A percentile compares a stretch with the other conserved stretches of the same genome.
phyloP scores from a whole-genome alignment of 768 basidiomycete species.

The Harrya chromipes region DNA sequence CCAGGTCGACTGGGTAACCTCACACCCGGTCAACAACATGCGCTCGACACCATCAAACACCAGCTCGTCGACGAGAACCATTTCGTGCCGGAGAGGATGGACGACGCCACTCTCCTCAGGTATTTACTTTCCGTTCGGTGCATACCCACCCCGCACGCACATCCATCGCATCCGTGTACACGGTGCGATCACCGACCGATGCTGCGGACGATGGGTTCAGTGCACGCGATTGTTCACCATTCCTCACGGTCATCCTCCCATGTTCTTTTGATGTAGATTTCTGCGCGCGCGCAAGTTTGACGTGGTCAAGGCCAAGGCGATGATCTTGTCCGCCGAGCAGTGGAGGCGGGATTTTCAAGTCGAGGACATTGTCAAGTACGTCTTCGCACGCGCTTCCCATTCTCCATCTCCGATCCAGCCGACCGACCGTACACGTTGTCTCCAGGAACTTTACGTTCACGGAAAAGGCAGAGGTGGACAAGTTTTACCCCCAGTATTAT shows the following conservation, averaged over 20 bases:
- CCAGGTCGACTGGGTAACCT: slow-evolving; percentile 84
- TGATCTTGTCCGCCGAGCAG: slow-evolving; percentile 78
- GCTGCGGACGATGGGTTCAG: slow-evolving; percentile 7
- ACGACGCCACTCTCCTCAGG: slow-evolving; percentile 69
- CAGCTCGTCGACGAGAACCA: slow-evolving; percentile 57
- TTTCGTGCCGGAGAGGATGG: slow-evolving; percentile 64
- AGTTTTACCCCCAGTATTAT: slow-evolving; percentile 94
- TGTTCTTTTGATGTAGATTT: too few species aligned
- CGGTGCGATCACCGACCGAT: slow-evolving; percentile 3
- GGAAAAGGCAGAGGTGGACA: slow-evolving; percentile 79
- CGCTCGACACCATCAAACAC: slow-evolving; percentile 65
- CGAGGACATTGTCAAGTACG: slow-evolving; percentile 68
- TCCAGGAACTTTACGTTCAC: slow-evolving; percentile 80
- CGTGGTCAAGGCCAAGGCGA: slow-evolving; percentile 72
- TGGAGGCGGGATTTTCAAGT: slow-evolving; percentile 89
- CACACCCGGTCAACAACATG: slow-evolving; percentile 53
- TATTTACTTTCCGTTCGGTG: slow-evolving; percentile 20
- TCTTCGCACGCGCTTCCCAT: slow-evolving; percentile 3
- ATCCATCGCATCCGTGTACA: neutral
- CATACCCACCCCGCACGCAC: neutral
- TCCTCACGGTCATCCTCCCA: neutral
- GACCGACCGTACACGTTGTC: neutral
- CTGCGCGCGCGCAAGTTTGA: slow-evolving; percentile 93
- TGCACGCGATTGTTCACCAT: neutral
- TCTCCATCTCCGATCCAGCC: too few species aligned